Conservation (phyloP, 805 yeast species). For the Ascoidea tarda region DNA sequence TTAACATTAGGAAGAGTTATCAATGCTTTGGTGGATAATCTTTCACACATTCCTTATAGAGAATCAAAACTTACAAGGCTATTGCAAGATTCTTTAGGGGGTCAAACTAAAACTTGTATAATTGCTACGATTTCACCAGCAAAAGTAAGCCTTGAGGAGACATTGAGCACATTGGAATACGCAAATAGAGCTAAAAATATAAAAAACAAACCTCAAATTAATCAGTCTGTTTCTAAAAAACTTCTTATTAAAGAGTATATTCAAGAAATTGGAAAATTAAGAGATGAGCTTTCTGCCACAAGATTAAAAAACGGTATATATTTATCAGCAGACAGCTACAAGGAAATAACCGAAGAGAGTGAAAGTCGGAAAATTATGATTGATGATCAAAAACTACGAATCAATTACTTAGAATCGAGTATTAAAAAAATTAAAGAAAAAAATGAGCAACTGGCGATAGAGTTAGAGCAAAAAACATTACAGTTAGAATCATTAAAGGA, state of each 20-base stretch:
- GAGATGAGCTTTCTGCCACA: slow-evolving; percentile 47
- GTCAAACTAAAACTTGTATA: slow-evolving; percentile 73
- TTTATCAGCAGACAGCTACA: slow-evolving; percentile 46
- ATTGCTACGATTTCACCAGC: slow-evolving; percentile 87
- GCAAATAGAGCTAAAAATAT: slow-evolving; percentile 80
- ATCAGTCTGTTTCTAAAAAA: slow-evolving; percentile 46
- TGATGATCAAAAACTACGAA: slow-evolving; percentile 34
- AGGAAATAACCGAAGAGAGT: slow-evolving; percentile 30
- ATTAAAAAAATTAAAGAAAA: slow-evolving; percentile 25
- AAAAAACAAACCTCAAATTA: slow-evolving; percentile 55
- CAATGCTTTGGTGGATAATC: slow-evolving; percentile 49
- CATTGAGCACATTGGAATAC: slow-evolving; percentile 74
- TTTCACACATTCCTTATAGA: slow-evolving; percentile 70
- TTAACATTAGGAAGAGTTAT: slow-evolving; percentile 84
- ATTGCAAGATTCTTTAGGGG: slow-evolving; percentile 75
- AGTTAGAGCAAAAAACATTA: slow-evolving; percentile 13
- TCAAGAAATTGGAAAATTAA: slow-evolving; percentile 32
- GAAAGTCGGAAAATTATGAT: slow-evolving; percentile 33
- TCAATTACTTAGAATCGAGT: slow-evolving; percentile 34
- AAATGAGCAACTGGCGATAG: slow-evolving; percentile 21
- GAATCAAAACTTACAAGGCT: slow-evolving; percentile 68
- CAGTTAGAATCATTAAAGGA: slow-evolving; percentile 6
- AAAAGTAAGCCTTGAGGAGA: slow-evolving; percentile 60
- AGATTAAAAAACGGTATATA: slow-evolving; percentile 51
- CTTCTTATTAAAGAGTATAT: slow-evolving; percentile 33